Evolutionary conservation across 306 rosid genomes (phyloP), one percentile per base, ranked within the genome.

Genomic region (Ormosia emarginata): DNA sequence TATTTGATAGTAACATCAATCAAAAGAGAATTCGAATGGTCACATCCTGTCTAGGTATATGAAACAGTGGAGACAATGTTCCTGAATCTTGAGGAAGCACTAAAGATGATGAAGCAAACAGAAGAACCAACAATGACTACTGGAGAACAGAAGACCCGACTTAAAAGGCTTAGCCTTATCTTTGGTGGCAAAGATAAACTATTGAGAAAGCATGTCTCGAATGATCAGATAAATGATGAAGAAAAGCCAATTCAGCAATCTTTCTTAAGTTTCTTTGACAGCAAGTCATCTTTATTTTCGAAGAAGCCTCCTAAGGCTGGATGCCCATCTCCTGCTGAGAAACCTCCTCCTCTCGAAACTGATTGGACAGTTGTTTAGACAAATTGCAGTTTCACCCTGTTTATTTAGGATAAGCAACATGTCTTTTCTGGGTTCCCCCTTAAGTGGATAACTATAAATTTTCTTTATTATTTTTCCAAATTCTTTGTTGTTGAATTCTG

Each of bases 61-160:
- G 96, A 91, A 86, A 91, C 99, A 24, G 89, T 96, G 86, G 99
- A 96, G 90, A 83, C 84, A 36, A 87, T 96, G 94, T 52, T 93
- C 57, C 68, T 84, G 67, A 91, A 92, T 91, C 97, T 98, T 1
- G 98, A 93, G 12, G 99, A 96, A 86, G 92, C 90, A 32, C 77
- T 88, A 50, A 92, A 78, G 85, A 83, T 82, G 61, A 71, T 91
- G 80, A 93, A 87, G 85, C 97, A 92, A 82, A 80, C 93, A 2
- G 99, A 93, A 39, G 97, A 92, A 70, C 59, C 86, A 17, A 43
- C 81, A 7, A 43, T 18, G 17, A 46, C 83, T 44, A 53, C 80
- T 0, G 86, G 84, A 39, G 97, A 90, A 82, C 70, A 82, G 18
- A 95, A 84, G 86, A 89, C 89, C 30, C 90, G 88, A 44, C 86